Conservation (phyloP, 768 basidiomycete genomes). For the Chalciporus sphaerocephalus region DNA sequence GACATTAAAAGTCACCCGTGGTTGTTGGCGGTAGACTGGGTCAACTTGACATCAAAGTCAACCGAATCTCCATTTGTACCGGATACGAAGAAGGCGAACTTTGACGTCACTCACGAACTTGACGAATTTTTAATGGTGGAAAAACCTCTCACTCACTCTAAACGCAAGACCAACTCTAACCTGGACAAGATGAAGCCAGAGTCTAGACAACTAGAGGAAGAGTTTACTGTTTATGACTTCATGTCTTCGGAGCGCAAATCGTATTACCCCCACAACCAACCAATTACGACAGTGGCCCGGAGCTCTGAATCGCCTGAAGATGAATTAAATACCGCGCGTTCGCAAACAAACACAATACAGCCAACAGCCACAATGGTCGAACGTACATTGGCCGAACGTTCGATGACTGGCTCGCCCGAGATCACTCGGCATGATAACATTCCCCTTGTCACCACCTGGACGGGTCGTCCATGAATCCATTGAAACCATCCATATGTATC, state of each 20-base stretch:
- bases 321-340: slow-evolving; percentile 27
- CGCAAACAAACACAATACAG: slow-evolving; percentile 37
- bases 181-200: slow-evolving; percentile 88
- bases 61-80: slow-evolving; percentile 82
- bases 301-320: slow-evolving; percentile 29
- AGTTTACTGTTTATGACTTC: slow-evolving; percentile 93
- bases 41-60: slow-evolving; percentile 63
- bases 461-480: slow-evolving; percentile 13
- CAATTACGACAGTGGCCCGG: slow-evolving; percentile 36
- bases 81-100: slow-evolving; percentile 94
- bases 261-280: slow-evolving; percentile 85
- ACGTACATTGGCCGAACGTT: slow-evolving; percentile 38
- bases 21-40: slow-evolving; percentile 83
- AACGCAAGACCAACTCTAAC: slow-evolving; percentile 84
- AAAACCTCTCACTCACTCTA: slow-evolving; percentile 93
- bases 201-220: slow-evolving; percentile 87
- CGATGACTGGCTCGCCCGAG: slow-evolving; percentile 40
- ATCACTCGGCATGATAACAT: slow-evolving; percentile 38
- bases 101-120: slow-evolving; percentile 94
- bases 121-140: slow-evolving; percentile 97
- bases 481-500: slow-evolving; percentile 1
- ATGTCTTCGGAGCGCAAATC: slow-evolving; percentile 65
- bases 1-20: slow-evolving; percentile 82
- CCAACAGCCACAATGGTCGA: slow-evolving; percentile 44
- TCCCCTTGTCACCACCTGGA: slow-evolving; percentile 32